Evolutionary conservation across 148 eudicot species (phyloP), one percentile per base, ranked within the genome.

Genomic region (Bassia scoparia): DNA sequence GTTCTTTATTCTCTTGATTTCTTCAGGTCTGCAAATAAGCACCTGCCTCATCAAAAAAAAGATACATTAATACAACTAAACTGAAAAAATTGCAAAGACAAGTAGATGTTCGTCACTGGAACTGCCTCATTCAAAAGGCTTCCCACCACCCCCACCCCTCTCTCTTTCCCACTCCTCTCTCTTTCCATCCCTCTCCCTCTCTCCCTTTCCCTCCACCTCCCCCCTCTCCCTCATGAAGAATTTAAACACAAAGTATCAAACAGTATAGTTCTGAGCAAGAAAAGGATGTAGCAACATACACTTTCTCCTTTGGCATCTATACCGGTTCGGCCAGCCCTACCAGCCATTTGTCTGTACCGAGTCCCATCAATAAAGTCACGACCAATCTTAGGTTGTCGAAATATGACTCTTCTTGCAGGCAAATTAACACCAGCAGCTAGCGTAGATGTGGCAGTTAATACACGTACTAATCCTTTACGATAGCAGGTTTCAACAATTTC

Each of bases 301-400:
- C 99, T 96, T 88, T 96, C 99, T 78, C 99, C 99, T 81, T 96
- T 92, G 52, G 89, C 96, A 76, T 96, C 99, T 76, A 96, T 96
- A 77, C 99, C 99, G 63, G 99, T 96, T 50, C 99, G 94, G 76
- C 99, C 99, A 71, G 97, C 99, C 76, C 99, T 86, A 75, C 99
- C 99, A 74, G 99, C 84, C 99, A 96, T 96, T 83, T 92, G 99
- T 69, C 78, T 86, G 79, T 96, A 96, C 81, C 95, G 84, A 75
- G 95, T 96, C 58, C 96, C 97, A 80, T 96, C 99, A 76, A 96
- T 81, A 83, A 88, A 92, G 78, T 96, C 99, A 77, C 91, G 96
- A 67, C 99, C 99, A 80, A 96, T 92, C 79, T 88, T 84, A 53
- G 99, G 96, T 83, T 96, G 99, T 60, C 99, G 90, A 73, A 96